Evolutionary conservation across 228 moss, liverwort and hornwort genomes (phyloP).

Genomic region (Sphagnum fallax): DNA sequence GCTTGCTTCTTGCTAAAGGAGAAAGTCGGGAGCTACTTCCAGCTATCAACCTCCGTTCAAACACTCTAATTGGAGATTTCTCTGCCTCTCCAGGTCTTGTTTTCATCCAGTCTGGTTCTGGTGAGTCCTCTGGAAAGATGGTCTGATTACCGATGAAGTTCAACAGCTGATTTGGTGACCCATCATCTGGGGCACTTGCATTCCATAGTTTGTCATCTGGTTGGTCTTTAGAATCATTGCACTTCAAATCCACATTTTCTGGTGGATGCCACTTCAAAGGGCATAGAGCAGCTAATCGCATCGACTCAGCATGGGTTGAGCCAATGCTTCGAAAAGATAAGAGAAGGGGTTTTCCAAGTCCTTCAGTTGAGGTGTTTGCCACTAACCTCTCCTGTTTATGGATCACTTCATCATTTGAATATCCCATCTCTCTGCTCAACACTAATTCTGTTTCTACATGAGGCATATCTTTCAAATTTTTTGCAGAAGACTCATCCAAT

Average conservation of each 20-base stretch:
- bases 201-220: constrained; percentile 5
- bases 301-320: constrained; percentile 57
- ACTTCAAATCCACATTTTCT: neutral
- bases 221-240: constrained; percentile 16
- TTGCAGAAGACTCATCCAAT: neutral
- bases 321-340: constrained; percentile 26
- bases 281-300: constrained; percentile 50
- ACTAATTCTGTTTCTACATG: neutral
- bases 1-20: constrained; percentile 9
- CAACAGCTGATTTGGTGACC: constrained; percentile 1
- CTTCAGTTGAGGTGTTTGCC: neutral
- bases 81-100: constrained; percentile 18
- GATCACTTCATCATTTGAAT: neutral
- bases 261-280: constrained; percentile 33
- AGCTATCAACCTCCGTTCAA: constrained; percentile 11
- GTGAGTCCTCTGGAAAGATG: constrained; percentile 5
- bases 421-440: neutral
- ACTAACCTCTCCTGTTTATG: neutral
- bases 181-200: neutral
- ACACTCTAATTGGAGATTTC: constrained; percentile 4
- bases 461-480: neutral
- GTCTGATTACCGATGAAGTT: constrained; percentile 10
- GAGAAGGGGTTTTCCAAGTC: neutral
- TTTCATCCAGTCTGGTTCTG: constrained; percentile 51
- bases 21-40: constrained; percentile 9